Percentiles rank a stretch among this genome's conserved stretches.
Evolutionary conservation across 225 moss, liverwort and hornwort species (phyloP).

Genomic region (Pseudisothecium myosuroides): DNA sequence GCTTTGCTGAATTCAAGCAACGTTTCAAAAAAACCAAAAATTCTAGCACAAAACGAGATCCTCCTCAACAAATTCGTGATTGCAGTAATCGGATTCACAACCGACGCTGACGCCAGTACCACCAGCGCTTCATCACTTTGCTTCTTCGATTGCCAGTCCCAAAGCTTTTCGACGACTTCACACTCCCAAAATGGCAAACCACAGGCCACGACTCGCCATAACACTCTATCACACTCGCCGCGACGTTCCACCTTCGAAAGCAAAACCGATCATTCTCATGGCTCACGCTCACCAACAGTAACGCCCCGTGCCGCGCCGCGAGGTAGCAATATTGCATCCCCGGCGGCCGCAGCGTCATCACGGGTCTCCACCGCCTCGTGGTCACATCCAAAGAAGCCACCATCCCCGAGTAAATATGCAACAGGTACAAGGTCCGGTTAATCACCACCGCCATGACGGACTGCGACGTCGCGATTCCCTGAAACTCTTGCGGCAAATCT

Average conservation of each 20-base stretch:
- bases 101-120: not conserved
- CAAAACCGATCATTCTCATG: not conserved
- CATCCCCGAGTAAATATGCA: slow-evolving; percentile 23
- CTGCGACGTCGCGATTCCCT: not conserved
- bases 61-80: not conserved
- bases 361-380: slow-evolving; percentile 17
- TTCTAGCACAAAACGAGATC: not conserved
- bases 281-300: slow-evolving; percentile 19
- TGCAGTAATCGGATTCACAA: not conserved
- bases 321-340: slow-evolving; percentile 23
- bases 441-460: slow-evolving; percentile 16
- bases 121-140: not conserved
- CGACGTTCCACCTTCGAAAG: slow-evolving; percentile 22
- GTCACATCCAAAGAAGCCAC: slow-evolving; percentile 1
- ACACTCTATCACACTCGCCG: not conserved
- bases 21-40: not conserved
- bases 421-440: not conserved
- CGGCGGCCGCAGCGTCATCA: slow-evolving; percentile 1
- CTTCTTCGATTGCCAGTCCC: not conserved
- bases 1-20: not conserved
- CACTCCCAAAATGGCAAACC: slow-evolving; percentile 9
- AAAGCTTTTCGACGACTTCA: not conserved
- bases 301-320: not conserved
- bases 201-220: slow-evolving; percentile 5
- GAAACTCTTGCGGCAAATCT: slow-evolving; percentile 5